These are phyloP conservation scores for Abrus precatorius DNA, from an alignment of 306 rosid species.

Conservation along the genomic window DNA sequence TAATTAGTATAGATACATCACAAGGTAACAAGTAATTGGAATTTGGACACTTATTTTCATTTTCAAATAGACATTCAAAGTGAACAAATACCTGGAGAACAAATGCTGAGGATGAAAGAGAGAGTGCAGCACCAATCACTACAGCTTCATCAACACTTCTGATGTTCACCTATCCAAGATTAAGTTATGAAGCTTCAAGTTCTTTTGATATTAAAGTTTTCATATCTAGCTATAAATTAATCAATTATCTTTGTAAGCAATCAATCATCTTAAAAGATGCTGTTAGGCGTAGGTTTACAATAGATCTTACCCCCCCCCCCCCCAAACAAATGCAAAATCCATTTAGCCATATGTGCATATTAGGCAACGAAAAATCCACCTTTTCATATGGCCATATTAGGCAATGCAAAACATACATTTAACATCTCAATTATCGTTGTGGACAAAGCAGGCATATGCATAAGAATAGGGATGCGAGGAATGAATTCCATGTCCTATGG, in stretches of 20 bases:
- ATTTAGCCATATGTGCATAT: neutral
- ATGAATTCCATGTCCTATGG: neutral
- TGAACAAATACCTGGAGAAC: slow-evolving; percentile 86
- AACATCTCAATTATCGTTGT: too few species aligned
- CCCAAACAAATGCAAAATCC: neutral
- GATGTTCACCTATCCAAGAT: slow-evolving; percentile 78
- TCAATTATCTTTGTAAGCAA: slow-evolving; percentile 27
- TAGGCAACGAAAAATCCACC: too few species aligned
- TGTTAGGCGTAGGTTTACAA: neutral
- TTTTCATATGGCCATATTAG: too few species aligned
- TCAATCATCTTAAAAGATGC: slow-evolving; percentile 28
- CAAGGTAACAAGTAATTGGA: slow-evolving; percentile 35
- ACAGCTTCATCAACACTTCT: slow-evolving; percentile 98
- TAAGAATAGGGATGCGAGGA: slow-evolving; percentile 19
- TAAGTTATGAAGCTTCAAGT: slow-evolving; percentile 38
- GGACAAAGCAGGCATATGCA: too few species aligned
- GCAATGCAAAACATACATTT: too few species aligned
- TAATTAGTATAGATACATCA: slow-evolving; percentile 38
- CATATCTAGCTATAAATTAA: neutral
- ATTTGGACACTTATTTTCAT: slow-evolving; percentile 6
- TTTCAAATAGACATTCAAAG: slow-evolving; percentile 6
- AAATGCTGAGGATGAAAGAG: slow-evolving; percentile 97
- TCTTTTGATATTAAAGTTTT: slow-evolving; percentile 17
- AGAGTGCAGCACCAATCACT: slow-evolving; percentile 98
- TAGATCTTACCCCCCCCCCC: neutral